Evolutionary conservation across 116 monocot species (phyloP).

Genomic region (Dioscorea cayenensis): DNA sequence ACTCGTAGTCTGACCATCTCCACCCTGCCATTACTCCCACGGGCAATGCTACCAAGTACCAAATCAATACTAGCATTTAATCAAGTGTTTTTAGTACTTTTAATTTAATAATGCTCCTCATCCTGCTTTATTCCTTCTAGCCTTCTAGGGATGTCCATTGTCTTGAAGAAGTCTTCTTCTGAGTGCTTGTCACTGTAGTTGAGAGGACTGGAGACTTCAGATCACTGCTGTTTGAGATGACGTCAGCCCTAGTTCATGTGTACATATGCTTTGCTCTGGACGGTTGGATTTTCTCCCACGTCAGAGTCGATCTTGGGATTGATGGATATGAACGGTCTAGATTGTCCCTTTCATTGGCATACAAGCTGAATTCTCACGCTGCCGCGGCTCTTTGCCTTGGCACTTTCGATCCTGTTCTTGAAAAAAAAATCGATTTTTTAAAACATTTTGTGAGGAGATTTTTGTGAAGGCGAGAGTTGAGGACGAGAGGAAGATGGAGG

Average conservation of each 20-base stretch:
- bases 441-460: not conserved
- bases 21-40: not conserved
- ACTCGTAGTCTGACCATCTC: not conserved
- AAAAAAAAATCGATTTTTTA: not conserved
- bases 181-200: no score
- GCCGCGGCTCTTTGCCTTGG: not conserved
- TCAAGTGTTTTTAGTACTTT: no score
- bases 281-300: not conserved
- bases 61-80: not conserved
- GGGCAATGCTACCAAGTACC: not conserved
- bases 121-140: no score
- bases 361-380: not conserved
- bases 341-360: not conserved
- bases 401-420: not conserved
- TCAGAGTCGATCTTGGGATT: not conserved
- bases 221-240: not conserved
- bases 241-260: not conserved
- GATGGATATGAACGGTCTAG: not conserved
- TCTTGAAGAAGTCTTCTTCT: no score
- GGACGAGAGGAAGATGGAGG: slow-evolving; percentile 7
- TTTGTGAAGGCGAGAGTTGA: not conserved
- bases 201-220: no score
- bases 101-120: no score
- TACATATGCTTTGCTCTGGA: not conserved
- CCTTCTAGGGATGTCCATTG: no score